phyloP scores from a whole-genome alignment of 2,329 filamentous ascomycete genomes.

The Colletotrichum caudatum region DNA sequence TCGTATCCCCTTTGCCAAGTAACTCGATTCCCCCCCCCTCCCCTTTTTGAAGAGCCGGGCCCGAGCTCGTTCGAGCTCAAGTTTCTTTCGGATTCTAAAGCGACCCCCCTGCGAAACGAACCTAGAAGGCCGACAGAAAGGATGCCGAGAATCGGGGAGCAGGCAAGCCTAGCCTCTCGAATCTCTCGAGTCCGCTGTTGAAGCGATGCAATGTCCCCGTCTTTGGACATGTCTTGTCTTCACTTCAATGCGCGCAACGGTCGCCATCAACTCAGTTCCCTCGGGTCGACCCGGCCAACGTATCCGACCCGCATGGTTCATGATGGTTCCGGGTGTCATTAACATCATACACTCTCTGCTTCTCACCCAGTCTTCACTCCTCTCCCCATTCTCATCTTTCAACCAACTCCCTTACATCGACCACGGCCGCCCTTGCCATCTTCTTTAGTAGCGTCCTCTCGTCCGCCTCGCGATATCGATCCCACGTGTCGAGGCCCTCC shows the following conservation, averaged over 20 bases:
- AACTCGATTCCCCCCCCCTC: too few relatives aligned
- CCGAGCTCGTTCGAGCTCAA: neutral
- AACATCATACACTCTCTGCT: constrained; percentile 24
- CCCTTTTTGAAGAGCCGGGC: neutral
- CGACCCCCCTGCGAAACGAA: neutral
- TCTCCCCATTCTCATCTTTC: constrained; percentile 48
- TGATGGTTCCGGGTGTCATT: constrained; percentile 27
- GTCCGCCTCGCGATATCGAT: constrained; percentile 87
- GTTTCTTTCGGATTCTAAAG: neutral
- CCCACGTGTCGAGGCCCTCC: constrained; percentile 88
- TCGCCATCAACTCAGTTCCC: neutral
- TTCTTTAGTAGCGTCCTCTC: constrained; percentile 88
- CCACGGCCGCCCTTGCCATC: constrained; percentile 82
- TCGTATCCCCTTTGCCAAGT: neutral
- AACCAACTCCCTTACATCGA: constrained; percentile 65
- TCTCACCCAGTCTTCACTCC: neutral
- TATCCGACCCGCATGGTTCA: neutral
- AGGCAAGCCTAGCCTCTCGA: neutral
- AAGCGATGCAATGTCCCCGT: neutral
- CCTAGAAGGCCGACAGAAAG: neutral
- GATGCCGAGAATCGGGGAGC: neutral
- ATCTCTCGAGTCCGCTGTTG: neutral
- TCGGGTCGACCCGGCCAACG: neutral
- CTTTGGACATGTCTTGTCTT: neutral
- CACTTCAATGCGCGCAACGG: neutral